phyloP scores from a whole-genome alignment of 2,329 filamentous ascomycete genomes.

The Trichoderma citrinoviride region DNA sequence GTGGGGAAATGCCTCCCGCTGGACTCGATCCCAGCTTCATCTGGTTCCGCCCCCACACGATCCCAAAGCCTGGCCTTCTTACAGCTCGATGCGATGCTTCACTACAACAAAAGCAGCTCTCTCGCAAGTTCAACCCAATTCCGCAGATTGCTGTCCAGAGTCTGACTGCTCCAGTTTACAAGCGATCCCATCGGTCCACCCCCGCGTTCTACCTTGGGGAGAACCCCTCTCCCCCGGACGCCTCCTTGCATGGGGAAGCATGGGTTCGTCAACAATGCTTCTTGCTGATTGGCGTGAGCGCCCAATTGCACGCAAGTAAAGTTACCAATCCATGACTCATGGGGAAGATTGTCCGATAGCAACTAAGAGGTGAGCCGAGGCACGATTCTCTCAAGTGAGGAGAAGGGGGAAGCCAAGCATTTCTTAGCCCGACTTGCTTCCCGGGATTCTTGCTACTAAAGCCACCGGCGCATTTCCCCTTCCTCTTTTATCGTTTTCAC shows the following conservation, averaged over 20 bases:
- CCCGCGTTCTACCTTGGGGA: background rate
- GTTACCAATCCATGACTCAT: conserved; percentile 10
- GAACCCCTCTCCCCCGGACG: background rate
- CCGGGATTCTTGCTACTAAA: background rate
- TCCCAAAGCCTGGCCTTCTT: background rate
- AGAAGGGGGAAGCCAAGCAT: background rate
- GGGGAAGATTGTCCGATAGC: background rate
- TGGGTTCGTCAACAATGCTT: background rate
- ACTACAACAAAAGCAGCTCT: background rate
- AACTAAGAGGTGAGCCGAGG: background rate
- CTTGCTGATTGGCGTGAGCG: background rate
- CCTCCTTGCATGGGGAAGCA: background rate
- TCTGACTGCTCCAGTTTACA: background rate
- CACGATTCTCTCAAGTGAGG: conserved; percentile 9
- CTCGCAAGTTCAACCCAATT: background rate
- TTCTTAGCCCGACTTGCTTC: background rate
- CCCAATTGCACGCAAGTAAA: background rate
- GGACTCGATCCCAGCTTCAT: background rate
- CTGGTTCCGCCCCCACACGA: conserved; percentile 3
- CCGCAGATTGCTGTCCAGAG: background rate
- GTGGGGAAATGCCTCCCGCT: conserved; percentile 2
- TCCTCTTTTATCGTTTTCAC: background rate
- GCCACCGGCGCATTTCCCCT: background rate
- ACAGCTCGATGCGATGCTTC: background rate
- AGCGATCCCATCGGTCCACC: background rate